Percentiles rank a stretch among this genome's conserved stretches.
Conservation (phyloP, 1,139 yeast genomes). For the Debaryomyces robertsiae region DNA sequence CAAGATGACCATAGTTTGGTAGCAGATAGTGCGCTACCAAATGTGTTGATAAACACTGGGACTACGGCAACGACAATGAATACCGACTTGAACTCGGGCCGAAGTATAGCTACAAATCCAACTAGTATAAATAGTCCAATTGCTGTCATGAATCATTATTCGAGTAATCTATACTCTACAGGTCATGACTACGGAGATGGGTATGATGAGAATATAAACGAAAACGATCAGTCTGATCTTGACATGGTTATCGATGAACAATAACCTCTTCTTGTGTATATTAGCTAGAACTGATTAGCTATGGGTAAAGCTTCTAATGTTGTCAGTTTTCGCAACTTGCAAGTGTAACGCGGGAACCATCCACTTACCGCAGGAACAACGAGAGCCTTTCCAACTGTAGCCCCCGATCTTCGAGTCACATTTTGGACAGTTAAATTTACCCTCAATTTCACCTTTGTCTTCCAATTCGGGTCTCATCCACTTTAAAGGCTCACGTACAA, state of each 20-base stretch:
- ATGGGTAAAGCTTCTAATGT: constrained; percentile 31
- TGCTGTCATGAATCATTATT: constrained; percentile 5
- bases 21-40: constrained; percentile 17
- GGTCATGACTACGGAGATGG: constrained; percentile 16
- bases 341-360: constrained; percentile 89
- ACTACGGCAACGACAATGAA: constrained; percentile 17
- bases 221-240: constrained; percentile 39
- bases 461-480: constrained; percentile 88
- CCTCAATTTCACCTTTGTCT: constrained; percentile 72
- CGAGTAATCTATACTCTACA: constrained; percentile 7
- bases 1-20: constrained; percentile 53
- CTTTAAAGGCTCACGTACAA: constrained; percentile 76
- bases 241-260: constrained; percentile 52
- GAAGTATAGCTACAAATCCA: constrained; percentile 23
- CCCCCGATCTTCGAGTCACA: constrained; percentile 86
- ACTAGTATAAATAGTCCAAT: constrained; percentile 21
- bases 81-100: constrained; percentile 20
- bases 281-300: constrained; percentile 5
- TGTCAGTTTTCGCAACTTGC: constrained; percentile 80
- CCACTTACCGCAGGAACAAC: constrained; percentile 97
- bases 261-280: constrained; percentile 1
- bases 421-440: constrained; percentile 81
- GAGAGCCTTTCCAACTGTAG: constrained; percentile 91
- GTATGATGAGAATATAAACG: constrained; percentile 18
- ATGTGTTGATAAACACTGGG: constrained; percentile 25